Conservation (phyloP, 2,329 filamentous ascomycete genomes). For the Paecilomyces fulvus region DNA sequence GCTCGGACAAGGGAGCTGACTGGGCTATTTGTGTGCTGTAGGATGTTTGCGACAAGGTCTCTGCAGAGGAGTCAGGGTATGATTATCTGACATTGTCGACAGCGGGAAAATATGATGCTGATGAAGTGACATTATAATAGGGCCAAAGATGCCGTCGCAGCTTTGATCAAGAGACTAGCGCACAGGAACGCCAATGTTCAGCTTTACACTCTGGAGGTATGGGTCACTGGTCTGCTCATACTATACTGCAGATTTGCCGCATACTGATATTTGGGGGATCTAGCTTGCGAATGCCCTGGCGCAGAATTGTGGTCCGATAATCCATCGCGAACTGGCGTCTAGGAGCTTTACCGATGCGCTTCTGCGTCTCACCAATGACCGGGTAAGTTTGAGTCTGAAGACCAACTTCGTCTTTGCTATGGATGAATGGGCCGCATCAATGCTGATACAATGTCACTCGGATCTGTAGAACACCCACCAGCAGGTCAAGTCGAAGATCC, state of each 20-base stretch:
- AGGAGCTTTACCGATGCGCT: conserved; percentile 92
- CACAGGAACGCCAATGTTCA: conserved; percentile 95
- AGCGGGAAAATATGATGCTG: conserved; percentile 1
- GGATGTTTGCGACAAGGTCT: conserved; percentile 55
- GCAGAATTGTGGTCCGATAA: conserved; percentile 78
- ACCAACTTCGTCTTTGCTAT: neutral
- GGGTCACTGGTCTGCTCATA: conserved; percentile 9
- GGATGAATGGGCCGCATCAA: conserved; percentile 1
- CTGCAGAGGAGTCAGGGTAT: conserved; percentile 41
- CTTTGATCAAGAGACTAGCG: conserved; percentile 83
- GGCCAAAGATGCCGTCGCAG: conserved; percentile 76
- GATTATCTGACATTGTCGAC: conserved; percentile 4
- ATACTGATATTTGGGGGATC: conserved; percentile 1
- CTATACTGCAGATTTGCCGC: too few species aligned
- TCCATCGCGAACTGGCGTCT: conserved; percentile 84
- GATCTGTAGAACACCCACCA: conserved; percentile 68
- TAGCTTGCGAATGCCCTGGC: conserved; percentile 82
- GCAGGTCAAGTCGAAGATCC: conserved; percentile 93
- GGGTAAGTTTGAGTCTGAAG: conserved; percentile 34
- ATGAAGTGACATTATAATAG: conserved; percentile 21
- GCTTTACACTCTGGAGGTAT: conserved; percentile 81
- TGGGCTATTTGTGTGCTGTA: conserved; percentile 17
- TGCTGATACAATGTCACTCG: conserved; percentile 6
- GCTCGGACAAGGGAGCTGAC: neutral
- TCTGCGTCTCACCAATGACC: conserved; percentile 80